These are phyloP conservation scores for Talaromyces rugulosus DNA, from an alignment of 2,329 filamentous ascomycete genomes.

Conservation along the genomic window DNA sequence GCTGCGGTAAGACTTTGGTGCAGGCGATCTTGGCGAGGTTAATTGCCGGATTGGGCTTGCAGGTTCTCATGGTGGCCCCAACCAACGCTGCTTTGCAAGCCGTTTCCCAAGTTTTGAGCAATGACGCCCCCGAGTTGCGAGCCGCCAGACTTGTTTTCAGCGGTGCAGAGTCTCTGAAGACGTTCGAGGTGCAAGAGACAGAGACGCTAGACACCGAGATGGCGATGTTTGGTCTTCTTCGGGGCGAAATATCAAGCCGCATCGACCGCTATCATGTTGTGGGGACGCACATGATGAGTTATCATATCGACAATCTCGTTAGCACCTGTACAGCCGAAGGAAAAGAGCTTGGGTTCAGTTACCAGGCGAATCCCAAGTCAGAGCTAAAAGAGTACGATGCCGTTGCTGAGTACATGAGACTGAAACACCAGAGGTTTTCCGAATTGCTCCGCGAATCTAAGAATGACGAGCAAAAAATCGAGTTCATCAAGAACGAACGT, in stretches of 20 bases:
- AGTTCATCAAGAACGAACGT: neutral
- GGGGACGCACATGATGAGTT: neutral
- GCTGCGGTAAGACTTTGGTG: neutral
- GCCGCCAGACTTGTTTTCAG: neutral
- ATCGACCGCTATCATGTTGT: neutral
- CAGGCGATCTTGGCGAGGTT: neutral
- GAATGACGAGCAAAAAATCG: neutral
- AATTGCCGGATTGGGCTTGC: neutral
- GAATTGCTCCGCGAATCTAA: neutral
- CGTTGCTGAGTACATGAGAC: neutral
- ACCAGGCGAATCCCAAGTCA: neutral
- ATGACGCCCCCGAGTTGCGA: neutral
- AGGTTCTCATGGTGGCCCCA: neutral
- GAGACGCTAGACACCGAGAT: neutral
- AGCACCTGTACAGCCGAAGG: neutral
- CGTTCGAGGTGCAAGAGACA: neutral
- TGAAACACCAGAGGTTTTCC: neutral
- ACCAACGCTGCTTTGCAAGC: neutral
- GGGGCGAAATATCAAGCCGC: neutral
- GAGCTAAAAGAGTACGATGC: neutral
- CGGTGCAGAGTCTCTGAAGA: neutral
- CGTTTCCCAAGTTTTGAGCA: neutral
- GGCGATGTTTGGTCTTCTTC: neutral
- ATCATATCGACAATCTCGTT: neutral
- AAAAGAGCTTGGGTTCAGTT: neutral